Base-by-base conservation (phyloP, 176 grass and related monocot genomes). In the Themeda triandra region DNA sequence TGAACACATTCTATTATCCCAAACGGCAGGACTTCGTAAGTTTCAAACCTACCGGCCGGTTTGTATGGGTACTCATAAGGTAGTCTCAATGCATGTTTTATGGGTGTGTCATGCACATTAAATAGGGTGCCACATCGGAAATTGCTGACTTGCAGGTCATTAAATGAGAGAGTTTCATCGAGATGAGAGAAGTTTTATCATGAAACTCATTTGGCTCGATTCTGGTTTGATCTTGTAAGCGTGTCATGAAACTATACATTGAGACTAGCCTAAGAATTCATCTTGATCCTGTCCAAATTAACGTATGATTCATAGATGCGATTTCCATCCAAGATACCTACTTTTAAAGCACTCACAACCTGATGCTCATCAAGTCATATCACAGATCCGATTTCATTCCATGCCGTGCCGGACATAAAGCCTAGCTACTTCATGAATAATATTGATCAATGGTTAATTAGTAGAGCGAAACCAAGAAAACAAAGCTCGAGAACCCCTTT, bases 401-500 rank as follows among this genome's bases (percentile, higher is more conserved):
- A 84, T 49, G 66, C 32, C 36, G 14, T 13, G 59, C 5, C 82
- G 71, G 82, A 72, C 42, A 82, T 39, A 40, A 72, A 58, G 24
- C 39, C 25, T 44, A 44, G 24, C 40, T 54, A 40, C 74, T 79
- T 67, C 62, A 66, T 36, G 28, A 67, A 86, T 76, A 63, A 33
- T 33, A 33, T 75, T 66, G 82, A 63, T 73, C 63, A 27, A 82
- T 73, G 83, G 79, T 90, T 86, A 89, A 14, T 45, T 48, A 17
- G 71, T 39, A 3, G 39, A 71, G 13, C 76, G 65, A 71, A 69
- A 83, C 71, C 39, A 78, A 78, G 32, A 31, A 14, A 2, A 40
- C n/a, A 7, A 15, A 59, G n/a, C 10, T 3, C 21, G 2, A 1
- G 31, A 24, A 2, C 0, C 3, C 3, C 0, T 23, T 10, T 12